These are phyloP conservation scores for Acanthamoeba healyi DNA, from an alignment of 208 protist species.

Conservation along the genomic window DNA sequence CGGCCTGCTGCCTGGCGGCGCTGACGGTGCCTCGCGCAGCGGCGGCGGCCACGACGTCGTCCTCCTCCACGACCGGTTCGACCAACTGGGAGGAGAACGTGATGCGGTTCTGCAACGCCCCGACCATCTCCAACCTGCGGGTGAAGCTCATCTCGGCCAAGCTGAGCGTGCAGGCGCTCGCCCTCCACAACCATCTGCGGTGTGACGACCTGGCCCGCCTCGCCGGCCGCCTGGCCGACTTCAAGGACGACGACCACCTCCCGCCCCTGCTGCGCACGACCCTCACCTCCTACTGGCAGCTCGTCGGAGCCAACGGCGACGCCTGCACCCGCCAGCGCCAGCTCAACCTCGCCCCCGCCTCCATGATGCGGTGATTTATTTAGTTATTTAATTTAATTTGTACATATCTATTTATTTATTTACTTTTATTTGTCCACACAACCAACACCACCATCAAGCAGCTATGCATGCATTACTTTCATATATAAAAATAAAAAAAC, in stretches of 20 bases:
- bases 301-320: conserved; percentile 35
- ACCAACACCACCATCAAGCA: too few relatives aligned
- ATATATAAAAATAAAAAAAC: background rate
- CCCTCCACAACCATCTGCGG: conserved; percentile 22
- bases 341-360: background rate
- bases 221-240: background rate
- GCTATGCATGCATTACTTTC: too few relatives aligned
- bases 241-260: conserved; percentile 22
- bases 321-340: conserved; percentile 11
- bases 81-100: conserved; percentile 52
- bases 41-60: background rate
- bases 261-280: background rate
- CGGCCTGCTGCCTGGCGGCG: background rate
- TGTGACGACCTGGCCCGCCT: conserved; percentile 7
- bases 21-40: background rate
- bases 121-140: conserved; percentile 44
- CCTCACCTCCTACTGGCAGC: conserved; percentile 32
- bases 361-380: background rate
- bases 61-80: background rate
- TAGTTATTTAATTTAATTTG: background rate
- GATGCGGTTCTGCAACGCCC: background rate
- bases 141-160: conserved; percentile 46
- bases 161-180: conserved; percentile 44
- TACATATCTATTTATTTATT: conserved; percentile 9
- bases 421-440: background rate